Evolutionary conservation across 2,329 filamentous ascomycete genomes (phyloP), one percentile per base, ranked within the genome.

Genomic region (Stachybotrys echinatus): DNA sequence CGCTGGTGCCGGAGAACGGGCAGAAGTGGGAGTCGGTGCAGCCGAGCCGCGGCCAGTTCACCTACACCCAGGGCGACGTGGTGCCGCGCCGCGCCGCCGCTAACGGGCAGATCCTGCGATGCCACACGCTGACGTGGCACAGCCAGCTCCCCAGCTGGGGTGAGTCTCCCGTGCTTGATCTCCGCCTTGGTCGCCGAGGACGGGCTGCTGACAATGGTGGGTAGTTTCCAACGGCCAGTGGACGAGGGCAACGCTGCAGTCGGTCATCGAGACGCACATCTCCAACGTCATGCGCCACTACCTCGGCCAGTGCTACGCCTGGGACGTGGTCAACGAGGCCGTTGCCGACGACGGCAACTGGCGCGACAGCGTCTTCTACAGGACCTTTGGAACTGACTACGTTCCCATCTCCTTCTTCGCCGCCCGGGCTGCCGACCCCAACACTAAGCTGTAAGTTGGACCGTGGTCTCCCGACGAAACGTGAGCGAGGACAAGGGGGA

Each of bases 301-400:
- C 69, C 76, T 76, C 62, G 77, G 79, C 49, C 71, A 79, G 56
- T 84, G 82, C 64, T 80, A 80, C 61, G 73, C 76, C 23, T 87
- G 82, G 82, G 83, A 87, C 50, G 83, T 87, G 0, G 74, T 85
- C 21, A 87, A 87, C 62, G 83, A 87, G 68, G 78, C 75, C 5
- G 71, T 83, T 39, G 74, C 77, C 50, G 82, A 85, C 19, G 74
- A 79, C 55, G 80, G 79, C 14, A 74, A 70, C 7, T 79, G 71
- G 65, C 71, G 80, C 50, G 58, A 70, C 50, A 72, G 65, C 49
- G 72, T 83, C 53, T 86, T 82, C 66, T 75, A 76, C 63, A 63
- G 72, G 23, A 73, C 73, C 27, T 74, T 85, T 18, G 80, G 81
- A 20, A 73, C 74, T 12, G 71, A 73, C 40, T 87, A 78, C 65